Evolutionary conservation across 164 flowering plant species (phyloP).

Genomic region (Kingdonia uniflora): DNA sequence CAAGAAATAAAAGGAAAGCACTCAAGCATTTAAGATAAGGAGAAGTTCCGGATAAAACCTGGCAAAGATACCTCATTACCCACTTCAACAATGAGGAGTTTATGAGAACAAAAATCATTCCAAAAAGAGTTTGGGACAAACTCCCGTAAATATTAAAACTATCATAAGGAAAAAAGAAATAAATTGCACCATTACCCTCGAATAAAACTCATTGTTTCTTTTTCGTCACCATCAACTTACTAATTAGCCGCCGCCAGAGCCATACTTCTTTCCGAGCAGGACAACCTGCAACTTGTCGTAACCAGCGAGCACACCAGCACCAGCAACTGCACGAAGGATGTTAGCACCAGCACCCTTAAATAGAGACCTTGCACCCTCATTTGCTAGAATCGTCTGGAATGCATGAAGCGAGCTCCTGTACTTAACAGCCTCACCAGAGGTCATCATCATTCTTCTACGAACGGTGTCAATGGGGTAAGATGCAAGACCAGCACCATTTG

Average conservation of each 20-base stretch:
- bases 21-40: too few species aligned
- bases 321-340: conserved; percentile 64
- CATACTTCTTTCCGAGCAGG: conserved; percentile 58
- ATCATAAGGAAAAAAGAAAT: too few species aligned
- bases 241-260: conserved; percentile 46
- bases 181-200: too few species aligned
- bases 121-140: too few species aligned
- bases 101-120: too few species aligned
- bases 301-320: conserved; percentile 73
- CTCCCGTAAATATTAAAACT: too few species aligned
- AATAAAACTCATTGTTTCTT: too few species aligned
- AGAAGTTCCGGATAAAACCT: too few species aligned
- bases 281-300: conserved; percentile 60
- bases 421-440: conserved; percentile 66
- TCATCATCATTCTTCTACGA: conserved; percentile 73
- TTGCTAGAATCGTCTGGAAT: conserved; percentile 43
- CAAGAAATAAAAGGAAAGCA: too few species aligned
- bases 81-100: too few species aligned
- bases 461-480: conserved; percentile 65
- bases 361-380: conserved; percentile 53
- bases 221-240: too few species aligned
- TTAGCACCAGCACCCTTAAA: conserved; percentile 74
- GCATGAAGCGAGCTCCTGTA: conserved; percentile 56
- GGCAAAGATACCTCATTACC: too few species aligned
- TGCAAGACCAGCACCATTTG: conserved; percentile 64